Percentiles rank a stretch among this genome's conserved stretches.
Evolutionary conservation across 106 monocot species (phyloP).

Genomic region (Dendrobium chrysotoxum): DNA sequence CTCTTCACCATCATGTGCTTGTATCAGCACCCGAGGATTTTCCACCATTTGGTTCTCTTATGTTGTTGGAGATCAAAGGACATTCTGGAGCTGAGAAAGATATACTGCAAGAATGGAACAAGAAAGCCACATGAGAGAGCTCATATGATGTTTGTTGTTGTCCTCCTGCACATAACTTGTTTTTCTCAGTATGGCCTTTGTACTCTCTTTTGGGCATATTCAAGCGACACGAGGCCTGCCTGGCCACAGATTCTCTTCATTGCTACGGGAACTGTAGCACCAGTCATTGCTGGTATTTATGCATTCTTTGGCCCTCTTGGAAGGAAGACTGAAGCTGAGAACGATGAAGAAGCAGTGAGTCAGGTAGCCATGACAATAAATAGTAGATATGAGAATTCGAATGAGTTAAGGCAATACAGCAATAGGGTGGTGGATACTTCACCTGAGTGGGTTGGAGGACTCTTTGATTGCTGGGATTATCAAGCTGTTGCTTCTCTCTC

Average conservation of each 20-base stretch:
- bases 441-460: conserved; percentile 47
- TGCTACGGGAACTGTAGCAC: conserved; percentile 23
- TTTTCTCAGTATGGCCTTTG: conserved; percentile 26
- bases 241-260: conserved; percentile 14
- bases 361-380: not conserved
- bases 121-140: conserved; percentile 13
- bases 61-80: conserved; percentile 44
- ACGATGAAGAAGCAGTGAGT: not conserved
- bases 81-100: conserved; percentile 30
- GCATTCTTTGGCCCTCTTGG: conserved; percentile 50
- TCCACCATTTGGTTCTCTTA: conserved; percentile 54
- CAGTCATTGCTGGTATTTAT: conserved; percentile 27
- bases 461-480: conserved; percentile 50
- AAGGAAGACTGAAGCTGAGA: conserved; percentile 8
- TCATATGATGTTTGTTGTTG: conserved; percentile 28
- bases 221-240: conserved; percentile 20
- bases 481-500: conserved; percentile 29
- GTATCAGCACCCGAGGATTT: conserved; percentile 64
- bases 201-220: conserved; percentile 35
- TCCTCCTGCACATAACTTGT: conserved; percentile 38
- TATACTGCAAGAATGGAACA: conserved; percentile 43
- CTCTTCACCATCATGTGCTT: conserved; percentile 88
- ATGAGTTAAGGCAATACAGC: not conserved
- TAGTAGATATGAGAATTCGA: not conserved
- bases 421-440: conserved; percentile 12